Evolutionary conservation across 208 protist genomes (phyloP).

Genomic region (Leishmania arabica): DNA sequence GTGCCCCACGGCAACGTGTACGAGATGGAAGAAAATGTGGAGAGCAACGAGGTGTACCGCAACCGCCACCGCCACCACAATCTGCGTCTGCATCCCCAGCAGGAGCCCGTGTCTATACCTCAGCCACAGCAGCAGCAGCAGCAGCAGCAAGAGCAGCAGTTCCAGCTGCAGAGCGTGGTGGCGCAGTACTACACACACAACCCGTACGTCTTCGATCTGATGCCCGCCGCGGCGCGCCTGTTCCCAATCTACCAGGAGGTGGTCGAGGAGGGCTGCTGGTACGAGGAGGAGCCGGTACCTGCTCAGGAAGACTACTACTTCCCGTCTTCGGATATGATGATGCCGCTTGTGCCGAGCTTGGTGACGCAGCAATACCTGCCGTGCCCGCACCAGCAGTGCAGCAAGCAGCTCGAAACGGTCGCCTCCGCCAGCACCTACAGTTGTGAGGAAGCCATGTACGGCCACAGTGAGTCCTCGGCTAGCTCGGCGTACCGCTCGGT

Average conservation of each 20-base stretch:
- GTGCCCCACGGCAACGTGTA: conserved; percentile 7
- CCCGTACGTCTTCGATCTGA: conserved; percentile 48
- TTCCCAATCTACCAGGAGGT: conserved; percentile 26
- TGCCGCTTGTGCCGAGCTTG: conserved; percentile 28
- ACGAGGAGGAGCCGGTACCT: conserved; percentile 20
- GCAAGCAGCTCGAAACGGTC: conserved; percentile 12
- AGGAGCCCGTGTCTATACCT: background rate
- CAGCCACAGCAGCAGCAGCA: background rate
- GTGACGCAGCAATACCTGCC: conserved; percentile 9
- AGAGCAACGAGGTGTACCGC: background rate
- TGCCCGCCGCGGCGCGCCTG: conserved; percentile 33
- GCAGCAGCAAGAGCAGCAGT: conserved; percentile 2
- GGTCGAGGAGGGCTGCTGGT: conserved; percentile 31
- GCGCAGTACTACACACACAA: conserved; percentile 39
- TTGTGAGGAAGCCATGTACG: conserved; percentile 28
- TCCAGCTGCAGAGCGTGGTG: background rate
- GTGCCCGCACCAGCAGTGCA: conserved; percentile 8
- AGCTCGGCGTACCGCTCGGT: conserved; percentile 7
- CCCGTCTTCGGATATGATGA: conserved; percentile 38
- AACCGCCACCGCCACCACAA: conserved; percentile 5
- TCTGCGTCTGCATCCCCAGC: background rate
- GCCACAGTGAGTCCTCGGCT: conserved; percentile 16
- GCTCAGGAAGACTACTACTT: conserved; percentile 40
- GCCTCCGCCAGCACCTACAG: conserved; percentile 25
- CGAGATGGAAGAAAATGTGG: conserved; percentile 7